phyloP scores from a whole-genome alignment of 768 basidiomycete species.

The Cystobasidium onofrii region DNA sequence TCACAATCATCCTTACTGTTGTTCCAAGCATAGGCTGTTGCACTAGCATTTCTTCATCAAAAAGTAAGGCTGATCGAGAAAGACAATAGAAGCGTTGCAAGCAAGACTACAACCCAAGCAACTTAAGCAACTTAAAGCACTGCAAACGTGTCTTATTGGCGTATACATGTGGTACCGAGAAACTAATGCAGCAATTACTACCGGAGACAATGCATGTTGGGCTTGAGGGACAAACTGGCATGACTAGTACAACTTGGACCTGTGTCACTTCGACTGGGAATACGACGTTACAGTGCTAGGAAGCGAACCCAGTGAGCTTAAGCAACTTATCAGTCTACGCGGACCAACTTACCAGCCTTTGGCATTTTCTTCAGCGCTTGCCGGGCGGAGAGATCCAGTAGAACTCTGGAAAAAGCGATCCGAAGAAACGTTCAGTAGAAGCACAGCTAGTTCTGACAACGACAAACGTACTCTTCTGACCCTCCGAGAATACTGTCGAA shows the following conservation, averaged over 20 bases:
- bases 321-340: background rate
- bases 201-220: too few relatives aligned
- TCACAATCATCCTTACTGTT: background rate
- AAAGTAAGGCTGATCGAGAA: background rate
- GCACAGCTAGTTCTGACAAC: background rate
- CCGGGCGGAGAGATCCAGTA: conserved; percentile 1
- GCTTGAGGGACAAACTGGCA: too few relatives aligned
- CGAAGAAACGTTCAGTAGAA: background rate
- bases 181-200: too few relatives aligned
- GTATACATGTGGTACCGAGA: too few relatives aligned
- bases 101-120: too few relatives aligned
- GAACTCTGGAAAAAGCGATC: background rate
- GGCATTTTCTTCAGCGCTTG: conserved; percentile 20
- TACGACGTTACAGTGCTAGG: too few relatives aligned
- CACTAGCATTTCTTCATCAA: background rate
- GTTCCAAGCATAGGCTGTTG: background rate
- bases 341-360: background rate
- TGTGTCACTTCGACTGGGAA: too few relatives aligned
- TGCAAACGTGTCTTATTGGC: too few relatives aligned
- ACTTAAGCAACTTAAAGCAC: too few relatives aligned
- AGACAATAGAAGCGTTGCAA: too few relatives aligned
- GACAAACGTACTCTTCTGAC: background rate
- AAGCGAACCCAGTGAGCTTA: too few relatives aligned
- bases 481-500: conserved; percentile 25
- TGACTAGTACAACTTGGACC: too few relatives aligned